phyloP scores from a whole-genome alignment of 73 alveolate species.

The Symbiodinium natans region DNA sequence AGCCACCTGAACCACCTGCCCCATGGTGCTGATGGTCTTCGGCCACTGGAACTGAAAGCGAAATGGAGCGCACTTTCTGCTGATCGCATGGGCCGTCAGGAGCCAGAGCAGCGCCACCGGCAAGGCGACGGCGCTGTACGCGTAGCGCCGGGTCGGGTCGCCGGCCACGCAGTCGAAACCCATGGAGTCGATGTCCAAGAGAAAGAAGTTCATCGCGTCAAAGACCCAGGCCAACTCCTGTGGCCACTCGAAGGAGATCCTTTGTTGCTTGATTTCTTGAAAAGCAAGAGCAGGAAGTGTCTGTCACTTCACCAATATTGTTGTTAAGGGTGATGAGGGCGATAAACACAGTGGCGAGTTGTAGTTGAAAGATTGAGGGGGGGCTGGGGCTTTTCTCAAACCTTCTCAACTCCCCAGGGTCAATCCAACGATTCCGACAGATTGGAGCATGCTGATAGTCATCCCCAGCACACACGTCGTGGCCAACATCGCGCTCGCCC shows the following conservation, averaged over 20 bases:
- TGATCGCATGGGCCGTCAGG: background rate
- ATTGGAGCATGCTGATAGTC: constrained; percentile 13
- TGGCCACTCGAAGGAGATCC: constrained; percentile 1
- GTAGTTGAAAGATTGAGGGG: no score
- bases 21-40: constrained; percentile 1
- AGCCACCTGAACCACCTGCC: background rate
- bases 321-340: no score
- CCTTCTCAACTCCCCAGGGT: no score
- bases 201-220: background rate
- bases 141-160: background rate
- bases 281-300: no score
- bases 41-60: background rate
- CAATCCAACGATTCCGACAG: background rate
- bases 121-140: background rate
- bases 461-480: constrained; percentile 4
- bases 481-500: background rate
- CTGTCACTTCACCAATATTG: no score
- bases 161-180: background rate
- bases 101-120: background rate
- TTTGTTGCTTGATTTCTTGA: no score
- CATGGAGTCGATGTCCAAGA: background rate
- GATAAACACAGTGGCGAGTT: no score
- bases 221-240: background rate
- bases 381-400: no score
- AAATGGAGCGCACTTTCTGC: background rate